Evolutionary conservation across 2,329 filamentous ascomycete species (phyloP), one percentile per base, ranked within the genome.

Genomic region (Penicillium glabrum): DNA sequence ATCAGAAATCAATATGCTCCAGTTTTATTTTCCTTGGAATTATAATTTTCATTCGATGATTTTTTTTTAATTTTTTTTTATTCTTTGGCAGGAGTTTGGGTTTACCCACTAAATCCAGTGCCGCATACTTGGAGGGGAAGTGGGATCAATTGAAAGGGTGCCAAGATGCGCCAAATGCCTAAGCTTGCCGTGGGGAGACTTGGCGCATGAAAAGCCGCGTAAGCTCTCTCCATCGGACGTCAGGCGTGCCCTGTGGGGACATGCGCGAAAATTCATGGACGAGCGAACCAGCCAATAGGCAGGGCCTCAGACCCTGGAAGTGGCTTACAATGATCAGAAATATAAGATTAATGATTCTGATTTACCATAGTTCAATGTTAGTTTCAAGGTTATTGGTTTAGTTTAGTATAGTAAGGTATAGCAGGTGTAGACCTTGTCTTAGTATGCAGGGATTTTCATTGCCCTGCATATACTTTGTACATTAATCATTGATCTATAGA

Each of bases 91-190:
- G 29, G 27, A 10, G 5, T 37, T 24, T 37, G 23, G 19, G n/a
- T 49, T 39, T 39, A 9, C n/a, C 35, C 35, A 39, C 35, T 39
- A 19, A 19, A n/a, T n/a, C 35, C 9, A n/a, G n/a, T 39, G 35
- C 35, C 35, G 45, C 45, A 46, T 46, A 46, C 44, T 46, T 26
- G 43, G 23, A 13, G 24, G 43, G 24, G 23, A 27, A 46, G 24
- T 24, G 41, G 19, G 27, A 19, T 33, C 31, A 14, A 39, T 19
- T 29, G 27, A 48, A 48, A 9, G 7, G 3, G 10, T 59, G 62
- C 64, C 62, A 66, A 66, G 60, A 53, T 43, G 46, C 58, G 59
- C 57, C 53, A 63, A 64, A 65, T 66, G 61, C 62, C 64, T 66
- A 66, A 66, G 64, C 64, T 65, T 60, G 58, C 57, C 43, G 57